These are phyloP conservation scores for Phytophthora boehmeriae DNA, from an alignment of 352 stramenopile genomes.

Conservation along the genomic window DNA sequence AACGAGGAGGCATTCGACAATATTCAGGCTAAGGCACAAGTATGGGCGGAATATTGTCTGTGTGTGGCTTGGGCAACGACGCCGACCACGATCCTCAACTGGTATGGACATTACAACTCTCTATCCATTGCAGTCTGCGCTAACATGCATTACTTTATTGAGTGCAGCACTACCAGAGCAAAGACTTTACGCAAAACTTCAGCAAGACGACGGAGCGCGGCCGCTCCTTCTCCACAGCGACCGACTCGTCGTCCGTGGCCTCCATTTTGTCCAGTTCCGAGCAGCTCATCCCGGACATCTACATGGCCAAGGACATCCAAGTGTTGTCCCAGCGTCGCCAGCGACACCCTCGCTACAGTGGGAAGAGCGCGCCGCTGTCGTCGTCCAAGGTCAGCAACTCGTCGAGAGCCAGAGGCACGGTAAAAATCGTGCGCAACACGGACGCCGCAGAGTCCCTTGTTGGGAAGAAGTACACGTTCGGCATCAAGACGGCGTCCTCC, in stretches of 20 bases:
- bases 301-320: conserved; percentile 67
- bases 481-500: conserved; percentile 36
- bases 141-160: conserved; percentile 1
- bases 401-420: conserved; percentile 12
- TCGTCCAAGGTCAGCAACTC: conserved; percentile 33
- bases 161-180: conserved; percentile 32
- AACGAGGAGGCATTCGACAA: neutral
- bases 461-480: conserved; percentile 29
- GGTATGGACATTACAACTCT: neutral
- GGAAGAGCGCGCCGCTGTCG: conserved; percentile 14
- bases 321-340: conserved; percentile 59
- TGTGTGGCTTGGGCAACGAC: neutral
- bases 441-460: neutral
- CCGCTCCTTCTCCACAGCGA: conserved; percentile 43
- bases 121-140: neutral
- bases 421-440: conserved; percentile 26
- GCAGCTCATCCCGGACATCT: conserved; percentile 62
- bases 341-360: conserved; percentile 28
- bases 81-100: conserved; percentile 4
- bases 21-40: neutral
- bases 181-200: conserved; percentile 33
- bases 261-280: conserved; percentile 72
- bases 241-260: conserved; percentile 54
- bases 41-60: conserved; percentile 1
- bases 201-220: conserved; percentile 33